Conservation (phyloP, 805 yeast species). For the Helenozyma rhizophorensis region DNA sequence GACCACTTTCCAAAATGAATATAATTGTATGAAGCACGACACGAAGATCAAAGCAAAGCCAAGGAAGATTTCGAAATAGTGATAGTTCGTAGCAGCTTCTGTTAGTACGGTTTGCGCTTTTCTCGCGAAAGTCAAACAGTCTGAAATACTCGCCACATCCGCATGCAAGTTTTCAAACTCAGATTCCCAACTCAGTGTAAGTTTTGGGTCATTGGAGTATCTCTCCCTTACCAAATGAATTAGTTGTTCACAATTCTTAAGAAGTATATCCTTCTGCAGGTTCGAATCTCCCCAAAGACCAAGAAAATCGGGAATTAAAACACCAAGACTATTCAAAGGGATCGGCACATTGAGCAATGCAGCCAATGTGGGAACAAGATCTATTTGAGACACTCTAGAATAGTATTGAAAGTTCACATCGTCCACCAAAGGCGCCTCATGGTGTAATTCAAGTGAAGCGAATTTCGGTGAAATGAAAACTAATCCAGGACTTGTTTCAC, state of each 20-base stretch:
- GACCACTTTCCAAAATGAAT: too few relatives aligned
- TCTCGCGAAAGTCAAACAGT: too few relatives aligned
- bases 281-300: slow-evolving; percentile 41
- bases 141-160: slow-evolving; percentile 43
- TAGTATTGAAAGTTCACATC: slow-evolving; percentile 51
- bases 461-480: slow-evolving; percentile 64
- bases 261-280: slow-evolving; percentile 32
- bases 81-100: slow-evolving; percentile 68
- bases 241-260: slow-evolving; percentile 58
- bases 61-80: slow-evolving; percentile 43
- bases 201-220: too few relatives aligned
- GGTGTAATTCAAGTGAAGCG: slow-evolving; percentile 13
- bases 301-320: slow-evolving; percentile 56
- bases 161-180: too few relatives aligned
- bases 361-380: slow-evolving; percentile 67
- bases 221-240: slow-evolving; percentile 37
- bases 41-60: slow-evolving; percentile 14
- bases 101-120: slow-evolving; percentile 49
- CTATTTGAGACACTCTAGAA: slow-evolving; percentile 56
- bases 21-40: too few relatives aligned
- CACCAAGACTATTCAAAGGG: slow-evolving; percentile 73
- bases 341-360: slow-evolving; percentile 59
- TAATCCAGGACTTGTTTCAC: slow-evolving; percentile 88
- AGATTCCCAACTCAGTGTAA: too few relatives aligned
- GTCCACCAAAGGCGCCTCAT: slow-evolving; percentile 34